Percentiles rank a stretch among this genome's conserved stretches.
Conservation (phyloP, 495 filamentous ascomycete genomes). For the Aspergillus steynii region DNA sequence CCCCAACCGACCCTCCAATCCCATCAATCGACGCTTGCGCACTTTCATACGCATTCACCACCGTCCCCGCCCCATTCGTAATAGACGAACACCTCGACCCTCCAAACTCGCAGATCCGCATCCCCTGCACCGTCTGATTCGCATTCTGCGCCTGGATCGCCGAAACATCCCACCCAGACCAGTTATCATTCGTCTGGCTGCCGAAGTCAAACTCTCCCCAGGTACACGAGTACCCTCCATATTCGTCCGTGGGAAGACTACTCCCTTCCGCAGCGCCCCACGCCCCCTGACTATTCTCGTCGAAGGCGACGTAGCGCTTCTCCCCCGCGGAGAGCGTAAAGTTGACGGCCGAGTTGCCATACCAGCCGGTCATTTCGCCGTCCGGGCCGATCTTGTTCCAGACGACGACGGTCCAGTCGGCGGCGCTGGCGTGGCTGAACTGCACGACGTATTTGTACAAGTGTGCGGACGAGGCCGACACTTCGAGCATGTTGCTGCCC, state of each 20-base stretch:
- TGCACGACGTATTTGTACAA: constrained; percentile 49
- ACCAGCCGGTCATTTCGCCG: constrained; percentile 45
- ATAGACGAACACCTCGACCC: constrained; percentile 36
- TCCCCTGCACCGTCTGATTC: constrained; percentile 33
- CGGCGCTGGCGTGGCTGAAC: constrained; percentile 38
- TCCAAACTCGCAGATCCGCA: constrained; percentile 37
- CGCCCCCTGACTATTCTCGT: constrained; percentile 45
- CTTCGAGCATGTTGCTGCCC: constrained; percentile 54
- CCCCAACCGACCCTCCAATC: constrained; percentile 33
- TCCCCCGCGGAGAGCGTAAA: constrained; percentile 46
- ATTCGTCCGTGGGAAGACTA: constrained; percentile 32
- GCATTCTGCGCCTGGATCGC: constrained; percentile 46
- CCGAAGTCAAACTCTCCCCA: constrained; percentile 50
- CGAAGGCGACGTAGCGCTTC: constrained; percentile 48
- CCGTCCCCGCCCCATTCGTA: constrained; percentile 28
- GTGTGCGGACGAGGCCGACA: constrained; percentile 33
- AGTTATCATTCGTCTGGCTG: constrained; percentile 33
- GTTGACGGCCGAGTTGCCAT: constrained; percentile 42
- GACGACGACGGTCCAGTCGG: constrained; percentile 42
- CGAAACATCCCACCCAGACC: constrained; percentile 48
- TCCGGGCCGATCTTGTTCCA: constrained; percentile 57
- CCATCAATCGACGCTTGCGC: constrained; percentile 33
- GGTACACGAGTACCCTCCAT: constrained; percentile 42
- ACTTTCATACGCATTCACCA: constrained; percentile 36
- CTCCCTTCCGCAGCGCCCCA: constrained; percentile 40